Evolutionary conservation across 352 stramenopile species (phyloP).

Genomic region (Globisporangium nodosum): DNA sequence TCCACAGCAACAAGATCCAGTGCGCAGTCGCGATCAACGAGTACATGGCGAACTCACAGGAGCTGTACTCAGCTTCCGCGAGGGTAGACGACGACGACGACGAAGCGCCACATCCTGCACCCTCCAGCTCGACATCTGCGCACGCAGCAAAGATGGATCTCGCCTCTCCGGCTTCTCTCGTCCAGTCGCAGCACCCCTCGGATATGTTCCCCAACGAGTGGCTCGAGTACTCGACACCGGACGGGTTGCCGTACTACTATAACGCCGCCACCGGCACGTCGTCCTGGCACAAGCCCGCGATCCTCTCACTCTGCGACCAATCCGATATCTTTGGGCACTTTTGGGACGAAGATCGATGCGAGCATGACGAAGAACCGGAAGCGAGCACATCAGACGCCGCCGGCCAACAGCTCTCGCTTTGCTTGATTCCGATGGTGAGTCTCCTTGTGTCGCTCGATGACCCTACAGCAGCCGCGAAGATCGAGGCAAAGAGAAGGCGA

Average conservation of each 20-base stretch:
- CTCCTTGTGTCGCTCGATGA: slow-evolving; percentile 59
- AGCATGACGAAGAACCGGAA: not conserved
- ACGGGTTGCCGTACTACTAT: slow-evolving; percentile 64
- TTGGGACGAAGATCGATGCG: slow-evolving; percentile 1
- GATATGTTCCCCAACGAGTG: slow-evolving; percentile 19
- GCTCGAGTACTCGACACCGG: slow-evolving; percentile 41
- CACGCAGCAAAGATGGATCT: not conserved
- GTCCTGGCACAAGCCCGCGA: slow-evolving; percentile 40
- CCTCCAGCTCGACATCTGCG: no score
- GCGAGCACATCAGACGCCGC: not conserved
- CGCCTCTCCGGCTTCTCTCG: not conserved
- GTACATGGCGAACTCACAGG: slow-evolving; percentile 34
- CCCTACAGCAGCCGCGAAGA: slow-evolving; percentile 46
- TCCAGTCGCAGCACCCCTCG: not conserved
- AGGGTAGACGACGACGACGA: not conserved
- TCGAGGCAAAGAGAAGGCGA: slow-evolving; percentile 35
- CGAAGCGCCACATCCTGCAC: not conserved
- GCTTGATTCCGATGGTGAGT: slow-evolving; percentile 67
- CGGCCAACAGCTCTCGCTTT: slow-evolving; percentile 45
- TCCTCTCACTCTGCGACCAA: not conserved
- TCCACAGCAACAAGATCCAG: slow-evolving; percentile 50
- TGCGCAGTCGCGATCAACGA: slow-evolving; percentile 50
- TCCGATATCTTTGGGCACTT: slow-evolving; percentile 6
- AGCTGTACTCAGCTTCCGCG: slow-evolving; percentile 12
- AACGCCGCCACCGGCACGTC: slow-evolving; percentile 46